Evolutionary conservation across 345 rosid genomes (phyloP).

Genomic region (Lagerstroemia speciosa): DNA sequence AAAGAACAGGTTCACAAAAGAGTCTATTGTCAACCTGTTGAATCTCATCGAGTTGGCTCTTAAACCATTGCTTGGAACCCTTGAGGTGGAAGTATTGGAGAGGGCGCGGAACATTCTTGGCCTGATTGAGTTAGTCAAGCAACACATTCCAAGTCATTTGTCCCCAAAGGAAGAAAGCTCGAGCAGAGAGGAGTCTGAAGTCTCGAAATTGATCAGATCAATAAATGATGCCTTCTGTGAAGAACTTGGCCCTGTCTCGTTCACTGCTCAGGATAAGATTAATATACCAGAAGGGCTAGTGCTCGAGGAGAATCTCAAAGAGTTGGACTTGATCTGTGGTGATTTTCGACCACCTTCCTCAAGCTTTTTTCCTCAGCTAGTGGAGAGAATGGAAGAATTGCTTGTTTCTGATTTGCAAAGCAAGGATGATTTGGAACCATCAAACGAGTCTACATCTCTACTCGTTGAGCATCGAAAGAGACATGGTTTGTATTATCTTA

Average conservation of each 20-base stretch:
- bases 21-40: slow-evolving; percentile 45
- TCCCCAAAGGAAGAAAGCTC: slow-evolving; percentile 17
- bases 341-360: slow-evolving; percentile 32
- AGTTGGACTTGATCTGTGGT: slow-evolving; percentile 52
- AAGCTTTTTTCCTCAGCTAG: slow-evolving; percentile 1
- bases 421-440: slow-evolving; percentile 50
- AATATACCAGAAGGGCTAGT: slow-evolving; percentile 52
- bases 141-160: slow-evolving; percentile 20
- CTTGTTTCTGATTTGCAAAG: slow-evolving; percentile 27
- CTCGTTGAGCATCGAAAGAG: slow-evolving; percentile 86
- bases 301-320: slow-evolving; percentile 64
- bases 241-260: slow-evolving; percentile 71
- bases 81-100: slow-evolving; percentile 80
- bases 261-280: slow-evolving; percentile 59
- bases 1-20: slow-evolving; percentile 24
- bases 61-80: slow-evolving; percentile 39
- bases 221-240: slow-evolving; percentile 54
- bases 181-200: slow-evolving; percentile 22
- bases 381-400: slow-evolving; percentile 29
- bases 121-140: slow-evolving; percentile 47
- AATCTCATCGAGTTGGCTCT: slow-evolving; percentile 46
- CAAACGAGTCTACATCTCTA: slow-evolving; percentile 58
- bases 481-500: slow-evolving; percentile 73
- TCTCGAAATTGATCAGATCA: slow-evolving; percentile 33
- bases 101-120: slow-evolving; percentile 66